phyloP scores from a whole-genome alignment of 352 stramenopile genomes.

The Pythium grandisporangium region DNA sequence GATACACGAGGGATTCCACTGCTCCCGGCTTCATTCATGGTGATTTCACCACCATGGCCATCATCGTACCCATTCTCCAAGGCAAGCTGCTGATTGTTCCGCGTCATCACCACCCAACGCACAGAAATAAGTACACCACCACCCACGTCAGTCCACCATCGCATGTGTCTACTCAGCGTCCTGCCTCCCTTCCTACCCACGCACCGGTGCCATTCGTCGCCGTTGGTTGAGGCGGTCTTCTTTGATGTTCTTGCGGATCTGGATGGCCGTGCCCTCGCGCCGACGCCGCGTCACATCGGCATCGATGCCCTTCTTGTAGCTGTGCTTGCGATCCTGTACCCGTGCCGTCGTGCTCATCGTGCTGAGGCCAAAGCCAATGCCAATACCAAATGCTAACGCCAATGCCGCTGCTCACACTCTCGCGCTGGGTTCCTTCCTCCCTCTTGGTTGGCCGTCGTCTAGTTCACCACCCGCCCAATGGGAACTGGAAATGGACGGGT shows the following conservation, averaged over 20 bases:
- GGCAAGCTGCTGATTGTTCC: too few species aligned
- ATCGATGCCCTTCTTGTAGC: constrained; percentile 87
- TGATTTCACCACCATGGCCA: background rate
- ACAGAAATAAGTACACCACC: too few species aligned
- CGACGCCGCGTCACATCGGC: constrained; percentile 58
- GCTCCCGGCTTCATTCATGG: constrained; percentile 1
- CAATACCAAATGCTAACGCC: too few species aligned
- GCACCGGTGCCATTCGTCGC: constrained; percentile 44
- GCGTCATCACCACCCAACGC: too few species aligned
- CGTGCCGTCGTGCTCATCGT: constrained; percentile 16
- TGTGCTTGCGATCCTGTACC: constrained; percentile 64
- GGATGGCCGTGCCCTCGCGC: constrained; percentile 72
- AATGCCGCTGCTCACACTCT: too few species aligned
- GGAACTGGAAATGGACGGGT: too few species aligned
- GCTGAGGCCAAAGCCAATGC: too few species aligned
- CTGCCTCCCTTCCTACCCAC: constrained; percentile 7
- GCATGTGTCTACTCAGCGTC: too few species aligned
- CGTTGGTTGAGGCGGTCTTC: constrained; percentile 82
- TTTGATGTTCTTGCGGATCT: constrained; percentile 84
- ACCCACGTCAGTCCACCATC: too few species aligned
- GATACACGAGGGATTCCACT: constrained; percentile 5
- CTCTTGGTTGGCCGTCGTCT: too few species aligned
- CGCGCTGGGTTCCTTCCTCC: too few species aligned
- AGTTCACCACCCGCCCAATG: too few species aligned
- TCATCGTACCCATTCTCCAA: constrained; percentile 12